phyloP scores from a whole-genome alignment of 805 yeast genomes.

The Candida namnaoensis region DNA sequence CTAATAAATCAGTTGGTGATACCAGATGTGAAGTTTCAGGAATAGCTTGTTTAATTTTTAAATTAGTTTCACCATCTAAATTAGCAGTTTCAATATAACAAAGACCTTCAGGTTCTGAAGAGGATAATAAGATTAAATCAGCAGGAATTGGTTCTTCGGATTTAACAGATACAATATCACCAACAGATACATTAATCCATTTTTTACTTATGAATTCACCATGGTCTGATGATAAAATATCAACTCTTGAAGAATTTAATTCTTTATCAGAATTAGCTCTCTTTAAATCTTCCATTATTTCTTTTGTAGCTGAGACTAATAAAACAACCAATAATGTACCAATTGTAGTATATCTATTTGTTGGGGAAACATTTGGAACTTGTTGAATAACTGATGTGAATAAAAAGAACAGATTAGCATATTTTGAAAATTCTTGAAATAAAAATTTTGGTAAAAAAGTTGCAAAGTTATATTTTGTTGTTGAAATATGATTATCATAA shows the following conservation, averaged over 20 bases:
- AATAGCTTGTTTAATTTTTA: slow-evolving; percentile 86
- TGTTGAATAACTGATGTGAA: slow-evolving; percentile 93
- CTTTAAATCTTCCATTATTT: slow-evolving; percentile 82
- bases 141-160: slow-evolving; percentile 94
- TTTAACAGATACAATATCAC: slow-evolving; percentile 78
- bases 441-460: slow-evolving; percentile 92
- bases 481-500: slow-evolving; percentile 80
- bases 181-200: slow-evolving; percentile 88
- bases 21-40: slow-evolving; percentile 69
- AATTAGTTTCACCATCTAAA: slow-evolving; percentile 94
- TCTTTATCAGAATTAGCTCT: slow-evolving; percentile 86
- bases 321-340: slow-evolving; percentile 84
- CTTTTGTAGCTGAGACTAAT: slow-evolving; percentile 87
- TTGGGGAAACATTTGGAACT: slow-evolving; percentile 94
- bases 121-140: slow-evolving; percentile 72
- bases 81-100: slow-evolving; percentile 98
- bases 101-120: slow-evolving; percentile 97
- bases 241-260: slow-evolving; percentile 68
- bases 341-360: slow-evolving; percentile 91
- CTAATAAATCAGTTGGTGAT: slow-evolving; percentile 49
- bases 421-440: slow-evolving; percentile 94
- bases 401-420: slow-evolving; percentile 89
- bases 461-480: slow-evolving; percentile 90
- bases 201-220: slow-evolving; percentile 59
- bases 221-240: slow-evolving; percentile 43